Evolutionary conservation across 371 early-diverging fungal genomes (phyloP).

Genomic region (Mucor saturninus): DNA sequence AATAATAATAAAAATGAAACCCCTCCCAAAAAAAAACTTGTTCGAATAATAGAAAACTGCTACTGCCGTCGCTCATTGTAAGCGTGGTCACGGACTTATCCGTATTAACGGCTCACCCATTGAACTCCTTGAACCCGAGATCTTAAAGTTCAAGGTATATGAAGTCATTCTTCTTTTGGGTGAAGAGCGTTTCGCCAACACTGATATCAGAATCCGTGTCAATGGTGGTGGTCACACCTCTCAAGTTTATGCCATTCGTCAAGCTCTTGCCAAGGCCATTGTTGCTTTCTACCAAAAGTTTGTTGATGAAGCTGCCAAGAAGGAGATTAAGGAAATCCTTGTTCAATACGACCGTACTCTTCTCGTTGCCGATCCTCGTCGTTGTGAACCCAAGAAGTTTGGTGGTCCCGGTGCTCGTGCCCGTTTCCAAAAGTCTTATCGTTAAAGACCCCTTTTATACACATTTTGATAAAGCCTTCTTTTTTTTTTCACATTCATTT

Average conservation of each 20-base stretch:
- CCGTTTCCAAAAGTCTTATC: slow-evolving; percentile 98
- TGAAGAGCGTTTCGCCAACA: slow-evolving; percentile 93
- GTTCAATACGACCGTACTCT: slow-evolving; percentile 98
- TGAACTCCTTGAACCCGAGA: slow-evolving; percentile 95
- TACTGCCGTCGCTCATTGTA: slow-evolving; percentile 99
- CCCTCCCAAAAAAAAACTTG: no score
- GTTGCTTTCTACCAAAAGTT: slow-evolving; percentile 99
- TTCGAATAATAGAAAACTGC: slow-evolving; percentile 91
- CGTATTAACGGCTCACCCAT: slow-evolving; percentile 98
- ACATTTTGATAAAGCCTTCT: background rate
- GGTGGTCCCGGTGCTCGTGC: slow-evolving; percentile 99
- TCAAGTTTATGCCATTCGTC: slow-evolving; percentile 99
- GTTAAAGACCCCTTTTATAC: slow-evolving; percentile 60
- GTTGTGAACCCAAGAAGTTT: slow-evolving; percentile 99
- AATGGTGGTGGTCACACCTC: slow-evolving; percentile 98
- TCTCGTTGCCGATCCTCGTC: slow-evolving; percentile 99
- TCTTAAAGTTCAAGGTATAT: slow-evolving; percentile 98
- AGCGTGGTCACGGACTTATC: slow-evolving; percentile 93
- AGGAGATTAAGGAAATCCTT: slow-evolving; percentile 97
- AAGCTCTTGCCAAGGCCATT: slow-evolving; percentile 99
- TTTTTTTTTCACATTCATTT: background rate
- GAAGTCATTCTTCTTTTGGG: slow-evolving; percentile 98
- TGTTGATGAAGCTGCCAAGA: slow-evolving; percentile 99
- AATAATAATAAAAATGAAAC: no score
- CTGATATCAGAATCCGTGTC: slow-evolving; percentile 98